Evolutionary conservation across 2,329 filamentous ascomycete genomes (phyloP).

Genomic region (Neophaeococcomyces mojaviensis): DNA sequence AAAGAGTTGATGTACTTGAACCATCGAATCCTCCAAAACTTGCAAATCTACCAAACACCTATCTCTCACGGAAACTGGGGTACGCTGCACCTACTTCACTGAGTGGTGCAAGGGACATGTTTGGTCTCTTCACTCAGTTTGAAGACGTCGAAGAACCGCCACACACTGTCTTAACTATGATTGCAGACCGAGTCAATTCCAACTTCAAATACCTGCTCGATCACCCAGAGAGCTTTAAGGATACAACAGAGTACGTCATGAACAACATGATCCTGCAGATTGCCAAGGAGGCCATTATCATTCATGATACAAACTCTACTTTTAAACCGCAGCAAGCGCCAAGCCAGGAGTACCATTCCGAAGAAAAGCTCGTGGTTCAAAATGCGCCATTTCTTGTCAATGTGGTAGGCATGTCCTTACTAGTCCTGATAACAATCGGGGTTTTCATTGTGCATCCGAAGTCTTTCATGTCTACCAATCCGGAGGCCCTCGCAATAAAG

Average conservation of each 20-base stretch:
- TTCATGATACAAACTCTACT: not conserved
- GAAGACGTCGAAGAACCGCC: not conserved
- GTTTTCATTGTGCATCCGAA: not conserved
- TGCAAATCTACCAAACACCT: too few species aligned
- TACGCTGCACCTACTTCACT: too few species aligned
- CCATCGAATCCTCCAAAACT: too few species aligned
- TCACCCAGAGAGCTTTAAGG: not conserved
- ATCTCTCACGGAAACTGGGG: too few species aligned
- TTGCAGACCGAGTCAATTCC: not conserved
- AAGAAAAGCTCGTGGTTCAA: not conserved
- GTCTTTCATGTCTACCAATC: not conserved
- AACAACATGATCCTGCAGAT: not conserved
- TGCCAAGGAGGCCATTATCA: not conserved
- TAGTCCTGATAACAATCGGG: not conserved
- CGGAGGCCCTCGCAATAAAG: not conserved
- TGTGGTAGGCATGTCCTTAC: not conserved
- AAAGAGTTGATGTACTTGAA: too few species aligned
- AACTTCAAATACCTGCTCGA: not conserved
- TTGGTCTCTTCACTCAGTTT: too few species aligned
- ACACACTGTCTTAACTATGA: not conserved
- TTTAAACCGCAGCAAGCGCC: not conserved
- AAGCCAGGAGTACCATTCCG: not conserved
- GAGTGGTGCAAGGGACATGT: too few species aligned
- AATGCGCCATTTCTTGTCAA: not conserved
- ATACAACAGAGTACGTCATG: not conserved